phyloP scores from a whole-genome alignment of 2,329 filamentous ascomycete genomes.

The Amauroascus verrucosus region DNA sequence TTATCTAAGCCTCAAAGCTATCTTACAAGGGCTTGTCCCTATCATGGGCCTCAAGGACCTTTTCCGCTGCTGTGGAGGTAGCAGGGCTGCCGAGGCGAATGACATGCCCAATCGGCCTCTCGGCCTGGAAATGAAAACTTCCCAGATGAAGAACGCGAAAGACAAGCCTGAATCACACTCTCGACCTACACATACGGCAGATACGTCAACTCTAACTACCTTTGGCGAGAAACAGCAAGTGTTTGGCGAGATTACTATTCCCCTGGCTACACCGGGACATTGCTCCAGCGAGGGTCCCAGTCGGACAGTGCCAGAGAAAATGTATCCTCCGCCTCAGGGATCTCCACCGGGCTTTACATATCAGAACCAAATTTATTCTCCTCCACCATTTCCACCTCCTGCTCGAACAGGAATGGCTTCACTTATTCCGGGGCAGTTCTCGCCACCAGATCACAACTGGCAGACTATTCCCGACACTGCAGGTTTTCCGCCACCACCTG shows the following conservation, averaged over 20 bases:
- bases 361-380: slow-evolving; percentile 1
- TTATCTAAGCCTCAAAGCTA: not conserved
- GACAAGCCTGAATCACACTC: not conserved
- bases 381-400: slow-evolving; percentile 13
- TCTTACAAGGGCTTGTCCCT: not conserved
- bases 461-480: slow-evolving; percentile 49
- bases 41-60: not conserved
- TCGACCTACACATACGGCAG: not conserved
- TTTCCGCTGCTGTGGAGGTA: not conserved
- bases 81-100: not conserved
- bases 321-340: slow-evolving; percentile 16
- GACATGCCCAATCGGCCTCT: slow-evolving; percentile 9
- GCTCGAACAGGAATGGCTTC: slow-evolving; percentile 8
- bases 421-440: slow-evolving; percentile 23
- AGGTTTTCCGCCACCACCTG: slow-evolving; percentile 50
- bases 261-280: not conserved
- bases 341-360: slow-evolving; percentile 22
- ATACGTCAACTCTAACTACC: slow-evolving; percentile 9
- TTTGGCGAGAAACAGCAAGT: slow-evolving; percentile 13
- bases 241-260: slow-evolving; percentile 3
- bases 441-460: slow-evolving; percentile 55
- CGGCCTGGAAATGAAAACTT: not conserved
- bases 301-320: slow-evolving; percentile 5
- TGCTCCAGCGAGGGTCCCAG: not conserved
- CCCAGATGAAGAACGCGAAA: not conserved